Conservation (phyloP, 2,329 filamentous ascomycete genomes). For the Beauveria sp. region DNA sequence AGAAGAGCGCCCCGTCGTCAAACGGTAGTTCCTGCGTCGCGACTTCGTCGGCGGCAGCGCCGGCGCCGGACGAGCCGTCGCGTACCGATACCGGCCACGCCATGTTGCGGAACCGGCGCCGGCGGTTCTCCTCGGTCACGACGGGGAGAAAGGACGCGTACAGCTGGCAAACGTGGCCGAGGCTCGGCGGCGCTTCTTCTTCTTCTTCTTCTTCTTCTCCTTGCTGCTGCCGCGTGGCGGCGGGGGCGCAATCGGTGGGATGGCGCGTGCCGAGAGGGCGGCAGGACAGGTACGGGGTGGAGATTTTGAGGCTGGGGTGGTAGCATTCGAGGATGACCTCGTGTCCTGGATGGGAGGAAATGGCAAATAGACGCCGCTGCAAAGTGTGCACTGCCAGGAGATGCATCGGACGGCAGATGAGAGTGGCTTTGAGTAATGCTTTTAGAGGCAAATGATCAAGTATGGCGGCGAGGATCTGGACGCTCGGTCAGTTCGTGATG, state of each 20-base stretch:
- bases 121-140: conserved; percentile 44
- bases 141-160: conserved; percentile 67
- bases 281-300: conserved; percentile 60
- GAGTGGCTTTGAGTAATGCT: not conserved
- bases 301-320: conserved; percentile 61
- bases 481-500: not conserved
- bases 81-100: conserved; percentile 7
- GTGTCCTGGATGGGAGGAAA: conserved; percentile 51
- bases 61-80: not conserved
- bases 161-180: conserved; percentile 42
- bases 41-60: conserved; percentile 20
- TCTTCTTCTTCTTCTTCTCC: not conserved
- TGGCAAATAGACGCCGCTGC: conserved; percentile 17
- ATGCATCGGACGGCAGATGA: not conserved
- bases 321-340: conserved; percentile 72
- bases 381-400: not conserved
- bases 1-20: conserved; percentile 64
- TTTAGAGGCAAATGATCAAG: not conserved
- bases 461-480: conserved; percentile 1
- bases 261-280: conserved; percentile 48
- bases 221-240: conserved; percentile 8
- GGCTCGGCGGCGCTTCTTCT: not conserved
- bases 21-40: conserved; percentile 53
- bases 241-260: conserved; percentile 22
- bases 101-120: conserved; percentile 21